These are phyloP conservation scores for Cunninghamia lanceolata DNA, from an alignment of 75 land plant genomes.

Conservation along the genomic window DNA sequence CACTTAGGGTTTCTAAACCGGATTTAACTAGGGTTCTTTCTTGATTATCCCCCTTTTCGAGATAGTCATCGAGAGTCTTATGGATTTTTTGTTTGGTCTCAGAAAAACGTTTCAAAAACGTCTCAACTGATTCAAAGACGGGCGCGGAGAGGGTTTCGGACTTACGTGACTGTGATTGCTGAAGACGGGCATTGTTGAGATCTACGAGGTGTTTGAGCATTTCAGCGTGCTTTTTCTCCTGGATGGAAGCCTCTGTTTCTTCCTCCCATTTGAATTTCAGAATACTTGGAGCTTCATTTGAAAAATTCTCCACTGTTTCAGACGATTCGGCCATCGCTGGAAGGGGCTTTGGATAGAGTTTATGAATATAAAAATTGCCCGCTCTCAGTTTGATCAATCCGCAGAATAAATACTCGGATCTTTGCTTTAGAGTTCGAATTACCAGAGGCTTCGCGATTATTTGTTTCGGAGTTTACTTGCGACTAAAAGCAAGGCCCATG, in stretches of 20 bases:
- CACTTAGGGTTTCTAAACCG: conserved; percentile 38
- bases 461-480: too few species aligned
- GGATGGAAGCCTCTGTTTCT: conserved; percentile 6
- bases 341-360: background rate
- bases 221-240: conserved; percentile 38
- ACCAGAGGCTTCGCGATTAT: too few species aligned
- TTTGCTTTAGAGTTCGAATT: too few species aligned
- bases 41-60: background rate
- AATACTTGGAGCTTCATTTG: background rate
- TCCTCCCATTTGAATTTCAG: background rate
- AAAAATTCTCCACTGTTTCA: background rate
- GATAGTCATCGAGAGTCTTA: conserved; percentile 17
- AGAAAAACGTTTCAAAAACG: conserved; percentile 57
- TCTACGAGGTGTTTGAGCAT: conserved; percentile 48
- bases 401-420: background rate
- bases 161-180: conserved; percentile 23
- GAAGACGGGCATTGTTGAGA: conserved; percentile 21
- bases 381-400: background rate
- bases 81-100: conserved; percentile 41
- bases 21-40: conserved; percentile 21
- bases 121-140: conserved; percentile 38
- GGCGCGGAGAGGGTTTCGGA: conserved; percentile 22
- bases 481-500: too few species aligned
- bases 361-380: background rate
- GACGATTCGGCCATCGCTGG: background rate